phyloP scores from a whole-genome alignment of 2,329 filamentous ascomycete species.

The Beauveria sp. region DNA sequence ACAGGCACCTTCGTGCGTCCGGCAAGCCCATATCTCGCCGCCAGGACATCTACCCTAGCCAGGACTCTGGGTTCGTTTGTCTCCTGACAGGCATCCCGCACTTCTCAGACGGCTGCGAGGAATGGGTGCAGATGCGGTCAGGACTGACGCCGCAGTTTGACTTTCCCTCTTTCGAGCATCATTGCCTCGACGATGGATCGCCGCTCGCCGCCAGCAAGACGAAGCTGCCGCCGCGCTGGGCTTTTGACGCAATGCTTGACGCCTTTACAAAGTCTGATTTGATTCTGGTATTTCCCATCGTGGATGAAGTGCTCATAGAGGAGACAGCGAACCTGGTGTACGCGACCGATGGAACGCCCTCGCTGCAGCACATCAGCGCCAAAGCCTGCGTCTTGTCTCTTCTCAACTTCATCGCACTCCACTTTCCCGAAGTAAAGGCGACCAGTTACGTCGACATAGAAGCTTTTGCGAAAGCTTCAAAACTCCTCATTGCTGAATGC shows the following conservation, averaged over 20 bases:
- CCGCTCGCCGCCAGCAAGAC: constrained; percentile 12
- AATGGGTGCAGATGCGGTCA: constrained; percentile 40
- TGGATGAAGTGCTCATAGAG: constrained; percentile 39
- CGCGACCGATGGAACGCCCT: constrained; percentile 12
- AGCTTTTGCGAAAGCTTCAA: constrained; percentile 30
- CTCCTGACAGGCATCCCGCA: constrained; percentile 41
- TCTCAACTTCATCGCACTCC: constrained; percentile 25
- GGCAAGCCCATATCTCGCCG: constrained; percentile 29
- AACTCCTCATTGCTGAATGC: constrained; percentile 33
- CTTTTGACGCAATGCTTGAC: constrained; percentile 19
- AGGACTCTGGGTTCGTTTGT: constrained; percentile 38
- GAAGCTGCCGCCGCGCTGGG: constrained; percentile 27
- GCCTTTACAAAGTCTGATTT: constrained; percentile 26
- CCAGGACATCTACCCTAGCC: constrained; percentile 31
- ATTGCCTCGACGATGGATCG: neutral
- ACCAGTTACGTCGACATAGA: constrained; percentile 29
- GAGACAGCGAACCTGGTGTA: constrained; percentile 40
- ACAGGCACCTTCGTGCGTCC: neutral
- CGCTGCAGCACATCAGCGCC: constrained; percentile 25
- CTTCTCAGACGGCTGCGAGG: constrained; percentile 36
- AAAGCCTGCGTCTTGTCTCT: constrained; percentile 44
- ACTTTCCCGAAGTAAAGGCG: constrained; percentile 16
- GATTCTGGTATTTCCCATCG: constrained; percentile 38
- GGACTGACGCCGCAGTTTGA: constrained; percentile 24
- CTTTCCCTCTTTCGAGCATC: neutral